Conservation (phyloP, 306 rosid species). For the Cyclanthera cordifolia region DNA sequence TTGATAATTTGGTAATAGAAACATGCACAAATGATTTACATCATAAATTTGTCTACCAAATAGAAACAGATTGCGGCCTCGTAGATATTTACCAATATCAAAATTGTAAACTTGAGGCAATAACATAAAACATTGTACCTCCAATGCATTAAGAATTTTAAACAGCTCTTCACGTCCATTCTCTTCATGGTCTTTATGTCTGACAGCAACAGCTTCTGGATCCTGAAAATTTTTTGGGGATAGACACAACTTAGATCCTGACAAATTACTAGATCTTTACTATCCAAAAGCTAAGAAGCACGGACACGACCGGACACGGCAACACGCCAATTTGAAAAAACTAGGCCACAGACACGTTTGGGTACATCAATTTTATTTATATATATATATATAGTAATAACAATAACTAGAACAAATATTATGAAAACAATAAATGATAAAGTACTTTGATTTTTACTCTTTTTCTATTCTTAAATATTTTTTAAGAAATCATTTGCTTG, state of each 20-base stretch:
- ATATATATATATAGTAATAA: no score
- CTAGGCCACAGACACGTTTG: no score
- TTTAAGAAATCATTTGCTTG: no score
- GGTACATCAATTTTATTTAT: no score
- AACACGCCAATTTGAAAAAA: no score
- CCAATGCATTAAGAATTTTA: conserved; percentile 41
- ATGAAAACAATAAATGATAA: no score
- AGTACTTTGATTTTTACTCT: no score
- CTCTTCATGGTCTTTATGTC: conserved; percentile 39
- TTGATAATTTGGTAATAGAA: neutral
- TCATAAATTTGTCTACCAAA: neutral
- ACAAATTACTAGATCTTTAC: conserved; percentile 5
- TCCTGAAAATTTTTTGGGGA: conserved; percentile 33
- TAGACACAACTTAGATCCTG: conserved; percentile 32
- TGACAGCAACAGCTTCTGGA: conserved; percentile 36
- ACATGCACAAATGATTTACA: neutral
- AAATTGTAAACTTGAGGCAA: neutral
- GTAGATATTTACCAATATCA: neutral
- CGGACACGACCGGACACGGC: no score
- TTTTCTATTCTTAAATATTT: no score
- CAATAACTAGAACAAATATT: no score
- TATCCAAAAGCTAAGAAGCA: no score
- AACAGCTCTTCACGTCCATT: conserved; percentile 33
- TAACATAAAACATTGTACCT: conserved; percentile 33
- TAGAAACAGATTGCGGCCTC: neutral